These are phyloP conservation scores for Ascochyta viciae-villosae DNA, from an alignment of 2,329 filamentous ascomycete species.

Conservation along the genomic window DNA sequence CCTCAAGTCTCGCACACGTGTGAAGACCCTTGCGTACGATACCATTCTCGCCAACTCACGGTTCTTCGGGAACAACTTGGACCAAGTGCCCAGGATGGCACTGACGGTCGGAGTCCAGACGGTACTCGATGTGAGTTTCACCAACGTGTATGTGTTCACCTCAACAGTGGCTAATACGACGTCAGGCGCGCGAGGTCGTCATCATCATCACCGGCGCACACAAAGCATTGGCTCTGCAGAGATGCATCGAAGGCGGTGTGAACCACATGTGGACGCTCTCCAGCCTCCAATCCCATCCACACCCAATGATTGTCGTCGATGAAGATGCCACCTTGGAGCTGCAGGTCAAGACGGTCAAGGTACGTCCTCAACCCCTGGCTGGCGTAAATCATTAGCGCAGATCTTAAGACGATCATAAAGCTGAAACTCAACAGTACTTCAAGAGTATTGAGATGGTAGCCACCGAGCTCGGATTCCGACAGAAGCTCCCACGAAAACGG, in stretches of 20 bases:
- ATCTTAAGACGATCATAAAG: conserved; percentile 3
- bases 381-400: background rate
- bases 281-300: conserved; percentile 78
- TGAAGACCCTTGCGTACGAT: conserved; percentile 87
- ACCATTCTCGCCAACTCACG: conserved; percentile 85
- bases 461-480: conserved; percentile 53
- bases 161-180: conserved; percentile 24
- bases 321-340: conserved; percentile 68
- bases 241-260: conserved; percentile 80
- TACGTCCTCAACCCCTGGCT: conserved; percentile 9
- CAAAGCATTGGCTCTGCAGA: conserved; percentile 80
- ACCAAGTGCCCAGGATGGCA: conserved; percentile 79
- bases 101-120: conserved; percentile 86
- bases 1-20: conserved; percentile 76
- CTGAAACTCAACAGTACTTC: conserved; percentile 50
- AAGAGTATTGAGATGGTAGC: conserved; percentile 59
- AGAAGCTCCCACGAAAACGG: conserved; percentile 51
- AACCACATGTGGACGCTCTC: conserved; percentile 94
- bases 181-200: conserved; percentile 74
- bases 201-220: conserved; percentile 83
- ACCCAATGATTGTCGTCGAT: conserved; percentile 83
- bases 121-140: conserved; percentile 67
- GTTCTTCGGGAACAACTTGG: conserved; percentile 79
- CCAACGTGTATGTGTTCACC: conserved; percentile 6
- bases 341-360: conserved; percentile 53